Evolutionary conservation across 2,329 filamentous ascomycete genomes (phyloP).

Genomic region (Epichloe coenophiala): DNA sequence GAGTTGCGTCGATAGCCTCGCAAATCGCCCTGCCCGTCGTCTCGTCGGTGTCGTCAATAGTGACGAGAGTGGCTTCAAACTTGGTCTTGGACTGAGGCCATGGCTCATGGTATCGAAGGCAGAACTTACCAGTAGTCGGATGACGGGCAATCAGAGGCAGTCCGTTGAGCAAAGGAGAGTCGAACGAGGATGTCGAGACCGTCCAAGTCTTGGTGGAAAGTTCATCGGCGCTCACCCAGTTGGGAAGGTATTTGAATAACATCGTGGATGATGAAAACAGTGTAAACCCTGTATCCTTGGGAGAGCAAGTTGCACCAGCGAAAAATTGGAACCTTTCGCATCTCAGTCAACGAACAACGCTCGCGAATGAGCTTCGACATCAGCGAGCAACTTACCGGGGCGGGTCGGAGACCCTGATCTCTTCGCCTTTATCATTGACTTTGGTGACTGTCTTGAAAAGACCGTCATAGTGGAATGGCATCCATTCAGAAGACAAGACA

Average conservation of each 20-base stretch:
- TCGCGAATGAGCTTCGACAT: background rate
- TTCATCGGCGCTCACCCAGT: slow-evolving; percentile 19
- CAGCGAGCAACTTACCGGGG: slow-evolving; percentile 22
- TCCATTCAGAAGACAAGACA: slow-evolving; percentile 35
- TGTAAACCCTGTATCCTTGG: slow-evolving; percentile 38
- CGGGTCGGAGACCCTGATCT: slow-evolving; percentile 26
- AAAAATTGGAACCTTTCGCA: slow-evolving; percentile 36
- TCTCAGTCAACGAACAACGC: background rate
- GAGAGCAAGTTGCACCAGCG: slow-evolving; percentile 30
- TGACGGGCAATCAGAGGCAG: slow-evolving; percentile 32
- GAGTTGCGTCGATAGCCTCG: slow-evolving; percentile 24
- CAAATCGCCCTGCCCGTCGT: slow-evolving; percentile 23
- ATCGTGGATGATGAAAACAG: slow-evolving; percentile 12
- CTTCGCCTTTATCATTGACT: slow-evolving; percentile 23
- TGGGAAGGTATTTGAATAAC: slow-evolving; percentile 29
- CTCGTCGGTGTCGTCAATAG: slow-evolving; percentile 23
- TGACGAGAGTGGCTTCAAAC: slow-evolving; percentile 32
- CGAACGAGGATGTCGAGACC: slow-evolving; percentile 34
- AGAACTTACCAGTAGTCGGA: slow-evolving; percentile 29
- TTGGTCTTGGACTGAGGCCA: slow-evolving; percentile 38
- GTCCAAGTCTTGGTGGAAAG: slow-evolving; percentile 32
- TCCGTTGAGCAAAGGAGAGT: slow-evolving; percentile 26
- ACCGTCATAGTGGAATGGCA: slow-evolving; percentile 46
- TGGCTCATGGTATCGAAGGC: slow-evolving; percentile 40
- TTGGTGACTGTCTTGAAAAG: slow-evolving; percentile 38